These are phyloP conservation scores for Mallotus repandus DNA, from an alignment of 441 rosid genomes.

Conservation along the genomic window DNA sequence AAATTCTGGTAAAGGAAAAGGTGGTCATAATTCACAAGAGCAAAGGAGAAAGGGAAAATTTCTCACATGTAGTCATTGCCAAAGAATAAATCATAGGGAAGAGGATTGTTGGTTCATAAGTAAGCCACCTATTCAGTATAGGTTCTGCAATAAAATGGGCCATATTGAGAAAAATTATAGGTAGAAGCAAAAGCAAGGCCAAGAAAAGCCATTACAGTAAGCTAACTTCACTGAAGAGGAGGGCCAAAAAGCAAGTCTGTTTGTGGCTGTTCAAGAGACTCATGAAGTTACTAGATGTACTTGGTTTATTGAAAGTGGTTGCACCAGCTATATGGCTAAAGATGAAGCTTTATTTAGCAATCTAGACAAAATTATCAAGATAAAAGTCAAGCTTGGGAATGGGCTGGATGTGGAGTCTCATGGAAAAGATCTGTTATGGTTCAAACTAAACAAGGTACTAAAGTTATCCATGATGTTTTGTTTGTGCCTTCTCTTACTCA, in stretches of 20 bases:
- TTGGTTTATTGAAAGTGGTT: no score
- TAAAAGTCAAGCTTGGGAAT: background rate
- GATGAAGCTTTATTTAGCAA: background rate
- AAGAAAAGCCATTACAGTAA: background rate
- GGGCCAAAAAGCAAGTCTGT: background rate
- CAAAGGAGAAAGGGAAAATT: no score
- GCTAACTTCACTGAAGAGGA: background rate
- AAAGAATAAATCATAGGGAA: no score
- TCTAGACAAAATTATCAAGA: background rate
- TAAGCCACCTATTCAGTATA: background rate
- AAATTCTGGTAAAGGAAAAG: no score
- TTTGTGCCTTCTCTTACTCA: no score
- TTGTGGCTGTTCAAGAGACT: no score
- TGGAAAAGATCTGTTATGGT: background rate
- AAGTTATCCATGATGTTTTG: no score
- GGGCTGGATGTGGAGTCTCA: background rate
- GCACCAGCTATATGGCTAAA: background rate
- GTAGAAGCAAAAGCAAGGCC: background rate
- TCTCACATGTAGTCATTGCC: no score
- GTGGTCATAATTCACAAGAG: no score
- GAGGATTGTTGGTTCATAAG: background rate
- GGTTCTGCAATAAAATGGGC: background rate
- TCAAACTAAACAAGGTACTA: no score
- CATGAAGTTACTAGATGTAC: no score
- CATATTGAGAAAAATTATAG: no score